Conservation (phyloP, 2,329 filamentous ascomycete genomes). For the Ceratocystis colombiana region DNA sequence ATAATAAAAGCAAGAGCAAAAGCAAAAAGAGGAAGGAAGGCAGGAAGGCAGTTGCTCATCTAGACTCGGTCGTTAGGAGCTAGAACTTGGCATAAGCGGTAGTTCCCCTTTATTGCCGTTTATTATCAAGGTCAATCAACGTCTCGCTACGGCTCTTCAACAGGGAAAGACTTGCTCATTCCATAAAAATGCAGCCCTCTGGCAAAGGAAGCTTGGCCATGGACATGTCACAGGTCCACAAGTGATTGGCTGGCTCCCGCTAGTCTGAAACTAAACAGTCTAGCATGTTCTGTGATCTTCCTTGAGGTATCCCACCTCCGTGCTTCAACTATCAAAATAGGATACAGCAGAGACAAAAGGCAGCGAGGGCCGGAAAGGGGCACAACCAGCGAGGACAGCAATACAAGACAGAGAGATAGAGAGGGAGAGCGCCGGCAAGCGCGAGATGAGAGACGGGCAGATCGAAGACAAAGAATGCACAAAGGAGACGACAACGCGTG, state of each 20-base stretch:
- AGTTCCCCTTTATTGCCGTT: background rate
- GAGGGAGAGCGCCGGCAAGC: background rate
- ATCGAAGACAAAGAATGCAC: background rate
- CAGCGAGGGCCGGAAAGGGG: background rate
- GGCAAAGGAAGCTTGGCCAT: background rate
- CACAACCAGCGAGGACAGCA: background rate
- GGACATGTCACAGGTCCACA: background rate
- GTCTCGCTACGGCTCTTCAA: background rate
- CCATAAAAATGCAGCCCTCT: background rate
- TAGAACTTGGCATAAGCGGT: background rate
- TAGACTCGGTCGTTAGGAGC: background rate
- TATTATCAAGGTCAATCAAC: background rate
- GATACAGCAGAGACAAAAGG: background rate
- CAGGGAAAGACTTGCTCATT: slow-evolving; percentile 5
- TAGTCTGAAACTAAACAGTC: background rate
- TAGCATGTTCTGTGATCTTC: background rate
- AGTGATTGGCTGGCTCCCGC: background rate
- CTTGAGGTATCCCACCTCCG: slow-evolving; percentile 3
- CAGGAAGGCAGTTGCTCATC: slow-evolving; percentile 4
- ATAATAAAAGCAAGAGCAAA: no score
- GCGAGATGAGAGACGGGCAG: background rate
- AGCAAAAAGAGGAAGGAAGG: background rate
- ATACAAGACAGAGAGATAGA: background rate
- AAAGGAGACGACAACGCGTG: slow-evolving; percentile 1
- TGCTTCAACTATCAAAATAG: background rate